phyloP scores from a whole-genome alignment of 2,329 filamentous ascomycete genomes.

The Aspergillus sp. region DNA sequence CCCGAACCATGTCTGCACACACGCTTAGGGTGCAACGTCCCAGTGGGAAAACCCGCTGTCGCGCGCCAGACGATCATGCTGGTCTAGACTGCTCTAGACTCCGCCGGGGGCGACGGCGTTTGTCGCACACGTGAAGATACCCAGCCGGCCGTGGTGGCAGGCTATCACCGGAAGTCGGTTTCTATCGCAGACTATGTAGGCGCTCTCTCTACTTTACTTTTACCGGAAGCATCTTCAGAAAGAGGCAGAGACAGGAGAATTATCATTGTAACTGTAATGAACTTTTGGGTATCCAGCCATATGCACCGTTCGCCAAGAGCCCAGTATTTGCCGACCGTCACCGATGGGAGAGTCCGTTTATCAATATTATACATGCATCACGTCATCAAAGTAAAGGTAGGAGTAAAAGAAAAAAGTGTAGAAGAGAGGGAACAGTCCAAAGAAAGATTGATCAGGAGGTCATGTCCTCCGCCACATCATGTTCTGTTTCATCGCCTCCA shows the following conservation, averaged over 20 bases:
- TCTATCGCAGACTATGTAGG: no score
- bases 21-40: no score
- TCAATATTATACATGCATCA: background rate
- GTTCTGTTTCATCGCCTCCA: conserved; percentile 28
- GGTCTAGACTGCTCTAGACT: background rate
- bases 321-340: background rate
- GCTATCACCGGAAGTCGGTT: no score
- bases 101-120: background rate
- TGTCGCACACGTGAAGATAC: background rate
- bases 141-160: no score
- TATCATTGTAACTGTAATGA: background rate
- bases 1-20: no score
- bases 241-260: background rate
- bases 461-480: conserved; percentile 11
- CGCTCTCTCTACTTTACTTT: no score
- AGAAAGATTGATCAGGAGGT: background rate
- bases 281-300: background rate
- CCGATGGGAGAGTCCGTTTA: background rate
- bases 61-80: background rate
- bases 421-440: background rate
- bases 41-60: no score
- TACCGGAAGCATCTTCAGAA: background rate
- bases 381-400: background rate
- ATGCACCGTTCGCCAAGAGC: background rate
- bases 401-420: background rate